Evolutionary conservation across 441 rosid species (phyloP).

Genomic region (Croton laevigatus): DNA sequence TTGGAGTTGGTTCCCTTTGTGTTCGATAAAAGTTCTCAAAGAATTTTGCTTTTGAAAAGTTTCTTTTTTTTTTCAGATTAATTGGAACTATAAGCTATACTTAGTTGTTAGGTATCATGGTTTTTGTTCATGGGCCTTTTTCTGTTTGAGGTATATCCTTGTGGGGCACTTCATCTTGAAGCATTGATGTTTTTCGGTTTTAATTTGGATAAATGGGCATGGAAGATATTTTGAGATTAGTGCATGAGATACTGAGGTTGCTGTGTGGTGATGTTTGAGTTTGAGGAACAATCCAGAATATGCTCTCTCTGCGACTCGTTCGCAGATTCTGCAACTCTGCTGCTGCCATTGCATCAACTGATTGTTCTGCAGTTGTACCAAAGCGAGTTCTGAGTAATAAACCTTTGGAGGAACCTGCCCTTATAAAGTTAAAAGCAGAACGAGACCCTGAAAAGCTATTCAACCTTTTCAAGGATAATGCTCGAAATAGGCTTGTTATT

Average conservation of each 20-base stretch:
- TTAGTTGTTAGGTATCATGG: neutral
- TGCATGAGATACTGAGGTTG: conserved; percentile 21
- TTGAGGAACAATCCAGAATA: conserved; percentile 43
- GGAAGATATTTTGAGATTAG: conserved; percentile 14
- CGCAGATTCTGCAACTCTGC: conserved; percentile 57
- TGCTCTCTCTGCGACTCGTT: conserved; percentile 58
- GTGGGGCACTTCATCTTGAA: neutral
- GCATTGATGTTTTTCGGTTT: neutral
- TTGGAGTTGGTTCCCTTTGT: neutral
- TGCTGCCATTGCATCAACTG: conserved; percentile 30
- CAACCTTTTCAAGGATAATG: conserved; percentile 65
- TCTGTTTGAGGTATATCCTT: neutral
- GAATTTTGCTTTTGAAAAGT: neutral
- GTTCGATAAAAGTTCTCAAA: conserved; percentile 15
- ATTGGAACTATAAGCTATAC: neutral
- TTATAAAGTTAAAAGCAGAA: conserved; percentile 65
- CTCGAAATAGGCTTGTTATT: conserved; percentile 54
- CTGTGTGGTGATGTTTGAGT: conserved; percentile 43
- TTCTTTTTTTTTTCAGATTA: neutral
- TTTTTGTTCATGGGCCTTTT: neutral
- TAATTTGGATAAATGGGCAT: conserved; percentile 14
- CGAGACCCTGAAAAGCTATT: conserved; percentile 75
- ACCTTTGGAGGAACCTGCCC: conserved; percentile 59
- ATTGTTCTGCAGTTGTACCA: conserved; percentile 18
- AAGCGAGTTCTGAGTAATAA: conserved; percentile 21